Conservation (phyloP, 352 stramenopile species). For the Globisporangium emineosum region DNA sequence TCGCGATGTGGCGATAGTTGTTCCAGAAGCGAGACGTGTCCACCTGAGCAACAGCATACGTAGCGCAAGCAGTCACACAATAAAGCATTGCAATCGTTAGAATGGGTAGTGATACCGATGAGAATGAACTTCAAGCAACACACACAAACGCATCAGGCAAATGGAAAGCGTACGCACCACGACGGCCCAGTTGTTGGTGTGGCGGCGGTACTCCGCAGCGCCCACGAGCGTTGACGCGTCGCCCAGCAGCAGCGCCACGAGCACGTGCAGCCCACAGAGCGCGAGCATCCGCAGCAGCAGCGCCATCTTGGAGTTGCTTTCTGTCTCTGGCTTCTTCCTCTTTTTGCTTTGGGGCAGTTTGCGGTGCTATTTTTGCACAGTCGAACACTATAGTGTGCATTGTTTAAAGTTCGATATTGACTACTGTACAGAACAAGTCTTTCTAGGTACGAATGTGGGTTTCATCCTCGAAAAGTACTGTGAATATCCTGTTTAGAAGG, state of each 20-base stretch:
- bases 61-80: neutral
- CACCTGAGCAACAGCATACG: constrained; percentile 69
- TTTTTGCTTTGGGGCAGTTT: neutral
- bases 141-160: neutral
- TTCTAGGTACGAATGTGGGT: neutral
- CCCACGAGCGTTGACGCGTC: constrained; percentile 6
- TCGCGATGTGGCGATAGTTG: constrained; percentile 96
- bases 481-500: neutral
- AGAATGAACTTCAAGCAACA: neutral
- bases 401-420: neutral
- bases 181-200: constrained; percentile 88
- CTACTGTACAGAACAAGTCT: neutral
- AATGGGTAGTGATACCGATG: neutral
- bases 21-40: constrained; percentile 96
- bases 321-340: neutral
- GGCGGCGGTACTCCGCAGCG: constrained; percentile 47
- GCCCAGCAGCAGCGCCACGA: constrained; percentile 25
- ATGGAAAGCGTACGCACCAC: constrained; percentile 38
- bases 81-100: constrained; percentile 1
- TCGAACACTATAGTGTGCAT: neutral
- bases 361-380: neutral
- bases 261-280: constrained; percentile 16
- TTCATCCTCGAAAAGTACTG: neutral
- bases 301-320: constrained; percentile 2
- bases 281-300: constrained; percentile 12